phyloP scores from a whole-genome alignment of 441 rosid species.

The Mallotus repandus region DNA sequence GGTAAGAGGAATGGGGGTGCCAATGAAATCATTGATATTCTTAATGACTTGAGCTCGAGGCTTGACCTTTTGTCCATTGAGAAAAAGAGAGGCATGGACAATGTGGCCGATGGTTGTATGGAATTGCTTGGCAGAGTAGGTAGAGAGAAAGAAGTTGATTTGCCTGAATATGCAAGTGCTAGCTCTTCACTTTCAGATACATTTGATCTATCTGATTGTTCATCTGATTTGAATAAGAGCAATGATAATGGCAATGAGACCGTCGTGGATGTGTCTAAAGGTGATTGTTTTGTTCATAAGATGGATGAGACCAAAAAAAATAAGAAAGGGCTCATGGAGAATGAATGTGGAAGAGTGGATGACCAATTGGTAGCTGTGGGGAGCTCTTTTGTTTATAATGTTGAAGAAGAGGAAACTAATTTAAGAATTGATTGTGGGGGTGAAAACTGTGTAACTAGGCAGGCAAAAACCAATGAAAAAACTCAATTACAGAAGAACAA shows the following conservation, averaged over 20 bases:
- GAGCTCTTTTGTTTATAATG: conserved; percentile 27
- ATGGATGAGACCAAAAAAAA: conserved; percentile 12
- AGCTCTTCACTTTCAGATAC: conserved; percentile 48
- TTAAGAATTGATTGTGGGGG: conserved; percentile 18
- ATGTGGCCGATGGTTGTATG: conserved; percentile 15
- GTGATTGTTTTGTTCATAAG: conserved; percentile 24
- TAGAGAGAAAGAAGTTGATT: conserved; percentile 22
- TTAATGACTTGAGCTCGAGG: conserved; percentile 68
- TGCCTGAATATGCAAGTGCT: conserved; percentile 39
- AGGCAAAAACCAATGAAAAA: conserved; percentile 28
- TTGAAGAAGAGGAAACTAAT: conserved; percentile 33
- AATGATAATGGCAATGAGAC: conserved; percentile 20
- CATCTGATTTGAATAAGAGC: conserved; percentile 24
- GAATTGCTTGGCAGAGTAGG: conserved; percentile 7
- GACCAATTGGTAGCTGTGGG: conserved; percentile 28
- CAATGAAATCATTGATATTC: conserved; percentile 73
- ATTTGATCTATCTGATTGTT: conserved; percentile 33
- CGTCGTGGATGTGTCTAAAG: conserved; percentile 26
- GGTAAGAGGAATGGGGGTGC: conserved; percentile 28
- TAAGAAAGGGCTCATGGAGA: conserved; percentile 17
- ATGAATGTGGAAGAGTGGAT: conserved; percentile 23
- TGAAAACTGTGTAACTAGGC: conserved; percentile 24
- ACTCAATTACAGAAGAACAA: conserved; percentile 27
- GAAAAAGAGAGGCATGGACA: conserved; percentile 38
- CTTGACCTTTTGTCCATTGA: conserved; percentile 77